Percentiles rank a stretch among this genome's conserved stretches.
phyloP scores from a whole-genome alignment of 495 filamentous ascomycete genomes.

The Hypoxylon perforatum region DNA sequence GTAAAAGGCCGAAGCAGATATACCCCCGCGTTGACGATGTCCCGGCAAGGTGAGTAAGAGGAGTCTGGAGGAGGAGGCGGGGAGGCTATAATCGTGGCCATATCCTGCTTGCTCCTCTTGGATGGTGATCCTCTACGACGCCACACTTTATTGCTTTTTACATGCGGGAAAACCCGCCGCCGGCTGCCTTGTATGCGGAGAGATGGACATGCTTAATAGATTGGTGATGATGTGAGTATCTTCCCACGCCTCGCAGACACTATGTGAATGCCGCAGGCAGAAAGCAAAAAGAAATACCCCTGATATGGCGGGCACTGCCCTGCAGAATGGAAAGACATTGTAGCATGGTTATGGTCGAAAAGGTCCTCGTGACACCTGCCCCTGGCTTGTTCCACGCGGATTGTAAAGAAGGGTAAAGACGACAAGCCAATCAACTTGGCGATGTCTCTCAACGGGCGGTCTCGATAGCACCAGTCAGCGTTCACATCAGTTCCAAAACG shows the following conservation, averaged over 20 bases:
- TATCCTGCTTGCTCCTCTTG: constrained; percentile 15
- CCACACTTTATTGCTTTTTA: constrained; percentile 2
- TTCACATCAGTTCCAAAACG: constrained; percentile 37
- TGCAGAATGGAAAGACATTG: constrained; percentile 26
- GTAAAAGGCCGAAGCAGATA: constrained; percentile 25
- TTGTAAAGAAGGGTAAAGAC: constrained; percentile 36
- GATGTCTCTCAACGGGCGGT: constrained; percentile 29
- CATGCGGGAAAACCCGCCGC: constrained; percentile 20
- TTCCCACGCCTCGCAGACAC: constrained; percentile 10
- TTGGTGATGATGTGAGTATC: constrained; percentile 1
- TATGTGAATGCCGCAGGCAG: constrained; percentile 11
- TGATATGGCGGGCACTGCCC: constrained; percentile 29
- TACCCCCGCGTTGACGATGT: constrained; percentile 36
- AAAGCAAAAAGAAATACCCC: constrained; percentile 19
- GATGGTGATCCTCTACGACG: constrained; percentile 22
- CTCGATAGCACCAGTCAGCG: constrained; percentile 39
- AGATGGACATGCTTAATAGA: not conserved
- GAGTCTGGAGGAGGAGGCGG: constrained; percentile 13
- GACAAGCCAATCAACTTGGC: constrained; percentile 35
- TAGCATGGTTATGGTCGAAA: constrained; percentile 31
- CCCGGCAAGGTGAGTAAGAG: constrained; percentile 21
- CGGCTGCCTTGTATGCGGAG: constrained; percentile 14
- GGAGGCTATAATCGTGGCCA: constrained; percentile 17
- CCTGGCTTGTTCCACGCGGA: constrained; percentile 40
- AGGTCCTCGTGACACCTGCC: constrained; percentile 43